Evolutionary conservation across 257 asterid genomes (phyloP), one percentile per base, ranked within the genome.

Genomic region (Prunella vulgaris): DNA sequence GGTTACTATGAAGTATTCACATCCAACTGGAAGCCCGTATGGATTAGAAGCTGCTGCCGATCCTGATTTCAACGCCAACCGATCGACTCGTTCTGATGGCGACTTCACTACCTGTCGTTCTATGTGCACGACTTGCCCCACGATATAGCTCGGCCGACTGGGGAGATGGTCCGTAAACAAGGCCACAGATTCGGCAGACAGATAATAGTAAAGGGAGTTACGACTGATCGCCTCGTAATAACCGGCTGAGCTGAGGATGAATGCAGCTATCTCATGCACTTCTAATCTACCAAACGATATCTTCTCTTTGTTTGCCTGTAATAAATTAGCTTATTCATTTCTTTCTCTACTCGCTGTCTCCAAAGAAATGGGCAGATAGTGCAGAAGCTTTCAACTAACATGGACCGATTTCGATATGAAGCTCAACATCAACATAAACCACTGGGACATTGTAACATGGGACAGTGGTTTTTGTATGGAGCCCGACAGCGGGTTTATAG

Each of bases 71-170:
- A 77, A 25, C 70, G 67, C 66, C 79, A 81, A 60, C 62, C 71
- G 78, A 35, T 86, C 97, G 24, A 74, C 61, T 52, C 70, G 84
- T 13, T 74, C 84, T 3, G 86, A 51, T 9, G 81, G 74, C 0
- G 85, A 20, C 78, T 83, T 83, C 78, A 80, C 97, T 6, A 68
- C 71, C 71, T 81, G 84, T 67, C 92, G 80, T 56, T 94, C 97
- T 4, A 94, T 86, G 77, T 94, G 99, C 82, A 94, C 99, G 18
- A 94, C 88, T 77, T 88, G 97, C 53, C 97, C 99, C 2, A 94
- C 83, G 0, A 91, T 89, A 35, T 87, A 87, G 80, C 71, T 78
- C 5, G 97, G 90, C 24, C 95, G 87, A 54, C 56, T 84, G 7
- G 90, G 87, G 71, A 88, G 97, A 76, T 81, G 95, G 68, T 87